These are phyloP conservation scores for Pseudogymnoascus sp. DNA, from an alignment of 2,329 filamentous ascomycete genomes.

Conservation along the genomic window DNA sequence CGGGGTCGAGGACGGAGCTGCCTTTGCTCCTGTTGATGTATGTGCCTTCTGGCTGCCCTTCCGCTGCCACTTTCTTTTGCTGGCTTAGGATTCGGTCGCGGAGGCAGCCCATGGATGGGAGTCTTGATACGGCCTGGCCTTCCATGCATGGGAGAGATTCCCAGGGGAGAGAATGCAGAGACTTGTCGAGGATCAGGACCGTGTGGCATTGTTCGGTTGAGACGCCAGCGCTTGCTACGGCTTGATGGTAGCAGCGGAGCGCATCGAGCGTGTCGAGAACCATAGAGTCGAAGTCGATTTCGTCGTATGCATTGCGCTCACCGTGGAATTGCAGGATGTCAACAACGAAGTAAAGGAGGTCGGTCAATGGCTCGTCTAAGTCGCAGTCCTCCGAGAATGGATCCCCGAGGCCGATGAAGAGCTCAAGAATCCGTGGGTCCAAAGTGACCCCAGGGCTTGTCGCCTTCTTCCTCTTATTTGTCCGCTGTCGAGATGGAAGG, in stretches of 20 bases:
- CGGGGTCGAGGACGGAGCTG: slow-evolving; percentile 84
- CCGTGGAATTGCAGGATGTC: slow-evolving; percentile 96
- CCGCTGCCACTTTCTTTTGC: slow-evolving; percentile 15
- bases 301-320: slow-evolving; percentile 93
- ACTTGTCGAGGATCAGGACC: slow-evolving; percentile 84
- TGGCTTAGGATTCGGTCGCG: slow-evolving; percentile 59
- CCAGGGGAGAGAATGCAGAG: slow-evolving; percentile 89
- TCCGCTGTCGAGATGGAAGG: slow-evolving; percentile 71
- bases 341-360: slow-evolving; percentile 91
- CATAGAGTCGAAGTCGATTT: slow-evolving; percentile 93
- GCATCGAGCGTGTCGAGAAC: slow-evolving; percentile 83
- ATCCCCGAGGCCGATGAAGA: slow-evolving; percentile 82
- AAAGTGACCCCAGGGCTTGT: slow-evolving; percentile 37
- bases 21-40: slow-evolving; percentile 51
- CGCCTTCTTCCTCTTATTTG: slow-evolving; percentile 47
- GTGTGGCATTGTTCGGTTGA: slow-evolving; percentile 55
- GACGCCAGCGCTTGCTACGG: slow-evolving; percentile 30
- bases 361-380: slow-evolving; percentile 82
- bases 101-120: slow-evolving; percentile 80
- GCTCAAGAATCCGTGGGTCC: slow-evolving; percentile 66
- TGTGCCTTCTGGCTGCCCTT: slow-evolving; percentile 37
- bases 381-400: slow-evolving; percentile 61
- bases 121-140: slow-evolving; percentile 70
- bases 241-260: slow-evolving; percentile 66
- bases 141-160: slow-evolving; percentile 86